Evolutionary conservation across 2,329 filamentous ascomycete genomes (phyloP), one percentile per base, ranked within the genome.

Genomic region (Cladorrhinum sp.): DNA sequence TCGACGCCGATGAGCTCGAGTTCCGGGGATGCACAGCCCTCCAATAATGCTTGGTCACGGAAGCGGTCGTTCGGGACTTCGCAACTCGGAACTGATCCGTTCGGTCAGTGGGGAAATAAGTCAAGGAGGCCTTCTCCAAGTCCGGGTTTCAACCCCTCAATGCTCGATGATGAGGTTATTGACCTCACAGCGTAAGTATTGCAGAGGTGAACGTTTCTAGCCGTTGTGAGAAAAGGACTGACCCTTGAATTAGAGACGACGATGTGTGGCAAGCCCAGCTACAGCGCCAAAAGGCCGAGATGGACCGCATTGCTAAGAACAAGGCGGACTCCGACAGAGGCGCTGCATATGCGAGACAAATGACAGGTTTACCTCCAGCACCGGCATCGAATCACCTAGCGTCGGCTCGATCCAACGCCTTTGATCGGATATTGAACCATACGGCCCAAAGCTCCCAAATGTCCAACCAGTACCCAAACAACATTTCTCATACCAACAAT

Each of bases 301-400:
- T 75, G 57, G 67, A 76, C 33, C 66, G 78, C 49, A 65, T 71
- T 9, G 65, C 75, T 56, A 75, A 78, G 24, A 71, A 72, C 57
- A 73, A 72, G 42, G 67, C 72, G 57, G 73, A 72, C 39, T 71
- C 72, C 30, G 74, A 73, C 54, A 64, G 70, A 14, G 76, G 76
- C 64, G 62, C 67, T 56, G 42, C 57, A 10, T 42, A 66, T 12
- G 63, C 71, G n/a, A 58, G 55, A 24, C 57, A 59, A n/a, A 50
- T 64, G 30, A 51, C 57, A 20, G 59, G 52, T 12, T 57, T 60
- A 28, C 16, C 55, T 2, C 58, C 57, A 28, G 50, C 52, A 3
- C 12, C 51, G 4, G 30, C n/a, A 20, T 21, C 51, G 26, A 54
- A 20, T 39, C 49, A 26, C 7, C 36, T 18, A 10, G 28, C 57